These are phyloP conservation scores for Fusarium sp. DNA, from an alignment of 2,329 filamentous ascomycete species.

Conservation along the genomic window DNA sequence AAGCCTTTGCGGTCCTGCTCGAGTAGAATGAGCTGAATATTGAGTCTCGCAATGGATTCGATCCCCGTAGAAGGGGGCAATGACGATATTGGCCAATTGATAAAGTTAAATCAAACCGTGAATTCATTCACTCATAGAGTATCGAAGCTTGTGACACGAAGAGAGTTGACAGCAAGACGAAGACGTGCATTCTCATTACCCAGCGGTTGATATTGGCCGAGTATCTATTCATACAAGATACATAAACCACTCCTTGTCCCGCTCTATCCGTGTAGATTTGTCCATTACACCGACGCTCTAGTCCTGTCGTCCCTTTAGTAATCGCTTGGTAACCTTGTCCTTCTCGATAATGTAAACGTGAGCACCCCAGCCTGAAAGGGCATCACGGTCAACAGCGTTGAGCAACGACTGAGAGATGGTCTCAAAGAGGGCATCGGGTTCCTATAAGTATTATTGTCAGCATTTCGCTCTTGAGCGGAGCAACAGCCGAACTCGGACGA, in stretches of 20 bases:
- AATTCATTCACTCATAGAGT: background rate
- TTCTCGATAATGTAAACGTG: slow-evolving; percentile 99
- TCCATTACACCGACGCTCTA: slow-evolving; percentile 54
- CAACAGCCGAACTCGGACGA: background rate
- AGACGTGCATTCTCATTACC: slow-evolving; percentile 41
- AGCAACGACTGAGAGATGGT: slow-evolving; percentile 96
- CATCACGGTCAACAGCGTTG: slow-evolving; percentile 96
- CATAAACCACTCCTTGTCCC: slow-evolving; percentile 33
- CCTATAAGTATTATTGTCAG: slow-evolving; percentile 52
- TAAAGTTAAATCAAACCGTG: background rate
- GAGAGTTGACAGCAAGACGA: slow-evolving; percentile 2
- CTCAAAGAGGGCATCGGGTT: slow-evolving; percentile 95
- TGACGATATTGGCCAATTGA: background rate
- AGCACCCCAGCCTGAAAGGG: slow-evolving; percentile 96
- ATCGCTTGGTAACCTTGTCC: slow-evolving; percentile 98
- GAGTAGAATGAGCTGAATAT: background rate
- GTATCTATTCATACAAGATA: slow-evolving; percentile 51
- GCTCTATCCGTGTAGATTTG: slow-evolving; percentile 27
- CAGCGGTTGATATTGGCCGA: slow-evolving; percentile 38
- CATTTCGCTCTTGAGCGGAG: background rate
- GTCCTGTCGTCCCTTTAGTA: slow-evolving; percentile 98
- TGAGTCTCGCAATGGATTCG: background rate
- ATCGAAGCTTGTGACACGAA: background rate
- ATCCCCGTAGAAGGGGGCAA: slow-evolving; percentile 45
- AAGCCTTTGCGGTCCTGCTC: slow-evolving; percentile 50